Evolutionary conservation across 1,139 yeast genomes (phyloP), one percentile per base, ranked within the genome.

Genomic region (Saccharomyces pastorianus): DNA sequence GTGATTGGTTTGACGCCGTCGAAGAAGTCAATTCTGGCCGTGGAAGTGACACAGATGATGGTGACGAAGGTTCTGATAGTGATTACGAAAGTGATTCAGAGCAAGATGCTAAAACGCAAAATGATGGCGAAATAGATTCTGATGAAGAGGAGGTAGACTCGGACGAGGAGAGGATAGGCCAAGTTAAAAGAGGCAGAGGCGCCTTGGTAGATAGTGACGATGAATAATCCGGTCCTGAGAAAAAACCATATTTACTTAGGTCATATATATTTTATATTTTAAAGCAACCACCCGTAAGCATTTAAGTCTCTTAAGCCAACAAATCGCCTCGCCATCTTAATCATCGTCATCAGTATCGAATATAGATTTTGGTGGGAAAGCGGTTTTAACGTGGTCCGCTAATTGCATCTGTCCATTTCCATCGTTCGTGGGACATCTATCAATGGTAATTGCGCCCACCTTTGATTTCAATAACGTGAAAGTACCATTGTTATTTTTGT

Each of bases 1-100:
- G 96, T 51, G 99, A 91, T 68, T 93, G 99, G 99, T 90, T 90
- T 56, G 99, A 93, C 74, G 99, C 98, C 1, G 93, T 96, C 68
- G 99, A 93, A 66, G 96, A 95, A 52, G 95, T 93, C 57, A 95
- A 95, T 47, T 84, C 83, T 59, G 88, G 86, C 56, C 80, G 75
- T 34, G 73, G 66, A 32, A 68, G 67, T 56, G 73, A 63, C 23
- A 62, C 68, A n/a, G 70, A 64, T 11, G 69, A 63, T 20, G 71
- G 59, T 13, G 69, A 65, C 23, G 64, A 58, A 29, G 64, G 56
- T 31, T 58, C 66, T 29, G 68, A 64, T 29, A 62, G 67, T 53
- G 71, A 68, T 54, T 67, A 67, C 50, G 70, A 67, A 50, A 59
- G 64, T 50, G 70, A 65, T 47, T 61, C 66, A 14, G 66, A 62